phyloP scores from a whole-genome alignment of 495 filamentous ascomycete genomes.

The Lophiotrema nucula region DNA sequence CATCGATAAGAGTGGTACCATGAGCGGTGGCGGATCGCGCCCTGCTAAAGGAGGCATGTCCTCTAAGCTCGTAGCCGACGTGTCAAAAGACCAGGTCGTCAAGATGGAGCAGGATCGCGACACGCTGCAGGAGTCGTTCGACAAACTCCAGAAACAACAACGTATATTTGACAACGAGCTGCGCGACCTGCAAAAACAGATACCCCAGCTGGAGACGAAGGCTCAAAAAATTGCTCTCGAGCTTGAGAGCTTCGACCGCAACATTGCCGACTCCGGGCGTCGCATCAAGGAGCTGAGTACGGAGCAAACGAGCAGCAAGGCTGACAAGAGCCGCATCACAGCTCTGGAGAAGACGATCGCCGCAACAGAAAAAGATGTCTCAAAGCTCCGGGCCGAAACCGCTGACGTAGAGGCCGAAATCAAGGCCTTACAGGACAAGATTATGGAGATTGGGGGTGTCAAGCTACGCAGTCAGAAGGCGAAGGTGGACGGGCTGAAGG shows the following conservation, averaged over 20 bases:
- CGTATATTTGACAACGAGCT: slow-evolving; percentile 71
- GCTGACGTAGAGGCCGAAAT: slow-evolving; percentile 87
- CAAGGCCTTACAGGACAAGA: slow-evolving; percentile 85
- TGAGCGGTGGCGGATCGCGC: slow-evolving; percentile 92
- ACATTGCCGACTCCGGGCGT: slow-evolving; percentile 78
- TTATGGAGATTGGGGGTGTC: slow-evolving; percentile 96
- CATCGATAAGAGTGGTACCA: slow-evolving; percentile 95
- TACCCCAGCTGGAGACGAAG: slow-evolving; percentile 81
- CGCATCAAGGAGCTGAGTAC: slow-evolving; percentile 77
- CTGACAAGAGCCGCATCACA: slow-evolving; percentile 67
- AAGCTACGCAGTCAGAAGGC: slow-evolving; percentile 85
- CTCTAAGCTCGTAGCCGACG: slow-evolving; percentile 83
- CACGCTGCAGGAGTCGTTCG: slow-evolving; percentile 73
- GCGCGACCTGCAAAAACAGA: slow-evolving; percentile 71
- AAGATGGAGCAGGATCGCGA: slow-evolving; percentile 87
- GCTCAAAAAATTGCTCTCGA: slow-evolving; percentile 92
- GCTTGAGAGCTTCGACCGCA: slow-evolving; percentile 79
- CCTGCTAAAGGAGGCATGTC: slow-evolving; percentile 92
- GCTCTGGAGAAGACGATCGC: slow-evolving; percentile 73
- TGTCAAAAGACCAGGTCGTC: slow-evolving; percentile 78
- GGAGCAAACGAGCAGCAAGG: slow-evolving; percentile 74
- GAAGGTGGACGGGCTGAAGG: slow-evolving; percentile 87
- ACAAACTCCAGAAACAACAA: slow-evolving; percentile 75
- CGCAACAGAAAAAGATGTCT: slow-evolving; percentile 72
- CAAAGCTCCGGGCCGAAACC: slow-evolving; percentile 76